Evolutionary conservation across 2,329 filamentous ascomycete genomes (phyloP).

Genomic region (Tolypocladium endophyticum): DNA sequence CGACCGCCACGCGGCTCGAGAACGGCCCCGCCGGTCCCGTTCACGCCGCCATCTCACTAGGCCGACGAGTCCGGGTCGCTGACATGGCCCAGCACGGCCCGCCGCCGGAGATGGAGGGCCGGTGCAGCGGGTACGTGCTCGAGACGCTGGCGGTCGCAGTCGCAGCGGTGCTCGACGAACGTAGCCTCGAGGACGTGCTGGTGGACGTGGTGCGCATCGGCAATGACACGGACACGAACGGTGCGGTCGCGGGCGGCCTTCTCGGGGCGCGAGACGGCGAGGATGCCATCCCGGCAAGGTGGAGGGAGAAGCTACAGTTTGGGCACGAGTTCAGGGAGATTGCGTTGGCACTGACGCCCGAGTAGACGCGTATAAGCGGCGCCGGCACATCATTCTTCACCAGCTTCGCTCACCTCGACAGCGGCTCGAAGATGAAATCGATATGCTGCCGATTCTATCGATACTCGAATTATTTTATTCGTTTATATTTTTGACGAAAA

Average conservation of each 20-base stretch:
- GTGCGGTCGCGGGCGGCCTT: conserved; percentile 32
- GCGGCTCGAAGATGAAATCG: not conserved
- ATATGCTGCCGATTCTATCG: no score
- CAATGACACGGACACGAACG: conserved; percentile 35
- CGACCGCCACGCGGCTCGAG: conserved; percentile 12
- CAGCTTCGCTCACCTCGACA: not conserved
- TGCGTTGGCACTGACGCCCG: not conserved
- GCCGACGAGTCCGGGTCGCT: conserved; percentile 11
- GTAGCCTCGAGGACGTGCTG: conserved; percentile 30
- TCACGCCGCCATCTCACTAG: conserved; percentile 16
- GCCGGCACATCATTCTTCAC: not conserved
- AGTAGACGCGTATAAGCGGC: not conserved
- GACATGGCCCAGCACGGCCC: conserved; percentile 22
- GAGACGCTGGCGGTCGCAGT: conserved; percentile 29
- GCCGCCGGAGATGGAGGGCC: conserved; percentile 12
- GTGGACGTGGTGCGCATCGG: conserved; percentile 35
- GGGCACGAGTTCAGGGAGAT: conserved; percentile 21
- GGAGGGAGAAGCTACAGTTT: conserved; percentile 29
- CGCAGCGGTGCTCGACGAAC: conserved; percentile 28
- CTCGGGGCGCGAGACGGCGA: conserved; percentile 33
- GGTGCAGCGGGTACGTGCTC: conserved; percentile 29
- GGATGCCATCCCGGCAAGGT: conserved; percentile 27
- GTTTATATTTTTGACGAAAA: no score
- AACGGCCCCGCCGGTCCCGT: conserved; percentile 8
- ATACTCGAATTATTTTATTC: no score